Evolutionary conservation across 2,329 filamentous ascomycete species (phyloP).

Genomic region (Neopestalotiopsis sp.): DNA sequence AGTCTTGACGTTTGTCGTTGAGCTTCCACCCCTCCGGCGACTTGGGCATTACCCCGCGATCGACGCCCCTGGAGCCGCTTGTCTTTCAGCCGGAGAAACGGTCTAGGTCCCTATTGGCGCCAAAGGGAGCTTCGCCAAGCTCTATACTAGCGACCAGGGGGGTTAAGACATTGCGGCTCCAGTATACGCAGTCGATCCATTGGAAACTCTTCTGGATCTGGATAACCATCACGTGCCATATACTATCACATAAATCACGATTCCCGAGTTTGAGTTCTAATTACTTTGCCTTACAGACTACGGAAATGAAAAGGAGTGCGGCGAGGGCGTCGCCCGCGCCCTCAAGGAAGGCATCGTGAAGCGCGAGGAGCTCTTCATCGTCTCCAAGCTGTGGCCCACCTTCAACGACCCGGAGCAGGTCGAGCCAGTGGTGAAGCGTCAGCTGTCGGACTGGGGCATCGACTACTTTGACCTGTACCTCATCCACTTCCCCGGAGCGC

Average conservation of each 20-base stretch:
- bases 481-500: slow-evolving; percentile 86
- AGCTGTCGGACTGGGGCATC: slow-evolving; percentile 81
- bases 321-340: slow-evolving; percentile 77
- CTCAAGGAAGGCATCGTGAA: slow-evolving; percentile 82
- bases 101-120: slow-evolving; percentile 4
- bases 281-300: slow-evolving; percentile 62
- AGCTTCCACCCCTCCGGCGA: background rate
- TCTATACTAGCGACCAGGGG: background rate
- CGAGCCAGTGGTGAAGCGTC: slow-evolving; percentile 75
- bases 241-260: too few relatives aligned
- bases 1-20: background rate
- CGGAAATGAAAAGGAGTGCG: slow-evolving; percentile 80
- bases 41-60: slow-evolving; percentile 15
- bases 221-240: background rate
- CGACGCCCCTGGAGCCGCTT: background rate
- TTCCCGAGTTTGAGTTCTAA: too few relatives aligned
- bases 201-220: background rate
- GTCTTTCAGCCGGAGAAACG: slow-evolving; percentile 2
- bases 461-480: slow-evolving; percentile 92
- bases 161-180: background rate
- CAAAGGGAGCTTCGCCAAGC: background rate
- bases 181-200: background rate
- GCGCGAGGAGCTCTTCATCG: slow-evolving; percentile 88
- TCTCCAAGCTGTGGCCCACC: slow-evolving; percentile 91
- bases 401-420: slow-evolving; percentile 84